Percentiles rank a stretch among this genome's conserved stretches.
phyloP scores from a whole-genome alignment of 1,284 basidiomycete genomes.

The Mycena sp. region DNA sequence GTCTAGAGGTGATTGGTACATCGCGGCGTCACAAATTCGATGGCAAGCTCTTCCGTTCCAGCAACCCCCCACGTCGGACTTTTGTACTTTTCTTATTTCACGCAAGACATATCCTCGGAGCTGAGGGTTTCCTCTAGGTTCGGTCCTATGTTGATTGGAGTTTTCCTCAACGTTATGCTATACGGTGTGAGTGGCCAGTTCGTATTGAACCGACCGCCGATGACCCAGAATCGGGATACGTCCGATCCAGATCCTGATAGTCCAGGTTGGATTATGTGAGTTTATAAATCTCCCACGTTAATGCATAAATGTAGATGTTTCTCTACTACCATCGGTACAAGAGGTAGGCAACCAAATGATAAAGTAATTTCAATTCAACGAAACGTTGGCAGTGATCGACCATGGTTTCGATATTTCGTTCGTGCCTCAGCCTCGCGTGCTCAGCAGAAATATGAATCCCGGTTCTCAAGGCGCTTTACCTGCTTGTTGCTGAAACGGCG shows the following conservation, averaged over 20 bases:
- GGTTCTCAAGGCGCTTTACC: conserved; percentile 6
- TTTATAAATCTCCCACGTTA: not conserved
- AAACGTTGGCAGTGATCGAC: not conserved
- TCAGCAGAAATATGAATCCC: not conserved
- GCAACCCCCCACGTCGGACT: too few species aligned
- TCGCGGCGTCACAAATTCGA: too few species aligned
- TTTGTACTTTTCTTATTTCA: too few species aligned
- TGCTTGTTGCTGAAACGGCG: conserved; percentile 13
- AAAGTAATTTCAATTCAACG: too few species aligned
- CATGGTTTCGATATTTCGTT: conserved; percentile 23
- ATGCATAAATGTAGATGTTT: not conserved
- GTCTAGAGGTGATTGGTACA: too few species aligned
- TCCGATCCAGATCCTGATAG: conserved; percentile 2
- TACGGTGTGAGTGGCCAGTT: conserved; percentile 2
- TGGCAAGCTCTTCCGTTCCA: too few species aligned
- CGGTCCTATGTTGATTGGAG: conserved; percentile 14
- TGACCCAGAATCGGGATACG: not conserved
- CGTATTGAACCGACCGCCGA: too few species aligned
- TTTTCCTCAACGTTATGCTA: conserved; percentile 13
- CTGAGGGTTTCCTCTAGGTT: too few species aligned
- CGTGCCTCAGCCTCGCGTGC: not conserved
- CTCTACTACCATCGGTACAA: conserved; percentile 15
- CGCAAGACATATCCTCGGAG: too few species aligned
- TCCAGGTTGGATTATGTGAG: not conserved
- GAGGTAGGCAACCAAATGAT: too few species aligned